Percentiles rank a stretch among this genome's conserved stretches.
These are phyloP conservation scores for Sphagnum tenellum DNA, from an alignment of 225 moss, liverwort and hornwort species.

Conservation along the genomic window DNA sequence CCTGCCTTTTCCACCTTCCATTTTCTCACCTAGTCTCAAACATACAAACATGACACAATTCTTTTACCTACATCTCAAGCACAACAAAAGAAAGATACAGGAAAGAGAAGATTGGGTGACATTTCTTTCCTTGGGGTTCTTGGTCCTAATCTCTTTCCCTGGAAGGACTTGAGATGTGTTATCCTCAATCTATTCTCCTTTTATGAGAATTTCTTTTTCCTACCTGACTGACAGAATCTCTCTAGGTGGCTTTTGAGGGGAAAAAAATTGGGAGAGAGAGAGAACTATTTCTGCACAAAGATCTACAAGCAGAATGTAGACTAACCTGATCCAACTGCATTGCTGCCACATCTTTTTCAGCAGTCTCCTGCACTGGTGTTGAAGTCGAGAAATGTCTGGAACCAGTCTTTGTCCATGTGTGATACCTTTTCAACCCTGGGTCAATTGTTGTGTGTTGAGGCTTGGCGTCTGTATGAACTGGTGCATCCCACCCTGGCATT, in stretches of 20 bases:
- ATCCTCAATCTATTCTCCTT: neutral
- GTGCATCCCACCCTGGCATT: conserved; percentile 49
- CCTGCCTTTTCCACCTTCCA: neutral
- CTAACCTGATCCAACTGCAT: neutral
- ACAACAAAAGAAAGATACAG: neutral
- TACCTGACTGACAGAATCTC: neutral
- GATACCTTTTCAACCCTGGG: conserved; percentile 3
- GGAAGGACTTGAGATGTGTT: no score
- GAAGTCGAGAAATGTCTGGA: conserved; percentile 4
- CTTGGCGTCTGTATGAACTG: conserved; percentile 29
- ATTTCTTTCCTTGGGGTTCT: no score
- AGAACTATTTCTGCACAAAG: neutral
- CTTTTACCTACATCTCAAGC: no score
- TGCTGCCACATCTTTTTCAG: neutral
- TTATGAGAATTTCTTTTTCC: neutral
- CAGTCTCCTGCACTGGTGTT: neutral
- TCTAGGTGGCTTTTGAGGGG: neutral
- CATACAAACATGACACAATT: neutral
- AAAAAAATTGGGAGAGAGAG: conserved; percentile 1
- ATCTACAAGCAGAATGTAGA: no score
- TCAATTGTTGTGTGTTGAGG: conserved; percentile 24
- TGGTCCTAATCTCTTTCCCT: no score
- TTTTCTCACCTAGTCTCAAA: conserved; percentile 4
- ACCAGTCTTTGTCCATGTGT: conserved; percentile 7
- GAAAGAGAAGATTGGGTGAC: no score